Conservation (phyloP, 805 yeast genomes). For the Metschnikowia bowlesiae region DNA sequence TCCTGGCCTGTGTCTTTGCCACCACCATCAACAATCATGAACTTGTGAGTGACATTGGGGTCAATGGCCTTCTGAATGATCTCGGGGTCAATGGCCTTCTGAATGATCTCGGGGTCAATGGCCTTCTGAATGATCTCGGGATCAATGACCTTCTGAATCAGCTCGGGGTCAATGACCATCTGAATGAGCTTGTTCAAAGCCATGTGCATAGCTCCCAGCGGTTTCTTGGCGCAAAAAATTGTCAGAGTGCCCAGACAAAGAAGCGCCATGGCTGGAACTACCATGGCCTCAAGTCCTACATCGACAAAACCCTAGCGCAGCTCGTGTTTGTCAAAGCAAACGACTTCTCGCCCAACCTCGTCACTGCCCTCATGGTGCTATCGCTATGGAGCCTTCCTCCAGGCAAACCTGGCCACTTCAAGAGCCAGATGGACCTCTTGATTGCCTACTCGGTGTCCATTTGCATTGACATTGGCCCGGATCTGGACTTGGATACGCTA, state of each 20-base stretch:
- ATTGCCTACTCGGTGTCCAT: conserved; percentile 42
- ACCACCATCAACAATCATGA: conserved; percentile 42
- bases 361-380: conserved; percentile 41
- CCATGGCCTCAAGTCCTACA: conserved; percentile 32
- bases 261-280: background rate
- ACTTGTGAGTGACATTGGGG: background rate
- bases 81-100: background rate
- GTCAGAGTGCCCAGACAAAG: background rate
- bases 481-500: conserved; percentile 23
- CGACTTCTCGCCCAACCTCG: conserved; percentile 38
- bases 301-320: conserved; percentile 44
- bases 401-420: conserved; percentile 47
- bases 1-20: conserved; percentile 42
- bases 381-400: conserved; percentile 55
- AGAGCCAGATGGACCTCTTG: conserved; percentile 47
- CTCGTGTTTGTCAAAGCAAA: conserved; percentile 40
- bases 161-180: no score
- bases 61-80: background rate
- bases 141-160: no score
- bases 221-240: background rate
- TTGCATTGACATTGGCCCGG: conserved; percentile 44
- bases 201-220: background rate
- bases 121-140: no score
- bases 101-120: no score
- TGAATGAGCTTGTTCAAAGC: background rate